Evolutionary conservation across 2,329 filamentous ascomycete species (phyloP).

Genomic region (Monosporascus sp.): DNA sequence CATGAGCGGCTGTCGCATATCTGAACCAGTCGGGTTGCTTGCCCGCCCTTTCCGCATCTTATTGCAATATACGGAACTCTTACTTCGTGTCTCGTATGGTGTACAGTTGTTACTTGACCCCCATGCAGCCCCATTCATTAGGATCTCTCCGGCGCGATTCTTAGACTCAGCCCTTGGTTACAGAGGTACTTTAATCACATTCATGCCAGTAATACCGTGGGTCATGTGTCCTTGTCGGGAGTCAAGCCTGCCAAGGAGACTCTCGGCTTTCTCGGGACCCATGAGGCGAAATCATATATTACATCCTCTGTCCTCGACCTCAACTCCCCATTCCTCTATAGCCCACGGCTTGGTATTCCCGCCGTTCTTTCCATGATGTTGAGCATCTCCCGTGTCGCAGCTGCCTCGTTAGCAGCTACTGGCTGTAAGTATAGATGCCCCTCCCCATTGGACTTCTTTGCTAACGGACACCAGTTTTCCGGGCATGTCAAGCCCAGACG

Average conservation of each 20-base stretch:
- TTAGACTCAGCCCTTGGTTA: slow-evolving; percentile 18
- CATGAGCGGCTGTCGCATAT: slow-evolving; percentile 24
- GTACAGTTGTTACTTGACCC: slow-evolving; percentile 18
- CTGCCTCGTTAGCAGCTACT: slow-evolving; percentile 24
- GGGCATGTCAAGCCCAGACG: slow-evolving; percentile 22
- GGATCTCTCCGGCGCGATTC: slow-evolving; percentile 16
- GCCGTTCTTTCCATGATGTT: slow-evolving; percentile 23
- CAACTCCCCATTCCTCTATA: slow-evolving; percentile 7
- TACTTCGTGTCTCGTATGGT: slow-evolving; percentile 12
- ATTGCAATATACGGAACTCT: slow-evolving; percentile 16
- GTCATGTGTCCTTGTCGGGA: slow-evolving; percentile 21
- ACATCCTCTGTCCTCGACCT: slow-evolving; percentile 10
- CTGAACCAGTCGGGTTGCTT: slow-evolving; percentile 22
- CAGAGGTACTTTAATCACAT: slow-evolving; percentile 7
- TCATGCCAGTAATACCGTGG: slow-evolving; percentile 9
- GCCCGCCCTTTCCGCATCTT: slow-evolving; percentile 13
- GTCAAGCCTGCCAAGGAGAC: slow-evolving; percentile 13
- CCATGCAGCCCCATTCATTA: slow-evolving; percentile 18
- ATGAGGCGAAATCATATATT: slow-evolving; percentile 19
- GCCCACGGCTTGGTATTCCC: slow-evolving; percentile 18
- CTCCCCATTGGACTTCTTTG: background rate
- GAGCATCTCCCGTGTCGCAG: slow-evolving; percentile 22
- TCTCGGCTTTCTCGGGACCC: slow-evolving; percentile 10
- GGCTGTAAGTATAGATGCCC: slow-evolving; percentile 16
- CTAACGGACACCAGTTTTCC: slow-evolving; percentile 19